Conservation (phyloP, 345 rosid genomes). For the Linum tenue region DNA sequence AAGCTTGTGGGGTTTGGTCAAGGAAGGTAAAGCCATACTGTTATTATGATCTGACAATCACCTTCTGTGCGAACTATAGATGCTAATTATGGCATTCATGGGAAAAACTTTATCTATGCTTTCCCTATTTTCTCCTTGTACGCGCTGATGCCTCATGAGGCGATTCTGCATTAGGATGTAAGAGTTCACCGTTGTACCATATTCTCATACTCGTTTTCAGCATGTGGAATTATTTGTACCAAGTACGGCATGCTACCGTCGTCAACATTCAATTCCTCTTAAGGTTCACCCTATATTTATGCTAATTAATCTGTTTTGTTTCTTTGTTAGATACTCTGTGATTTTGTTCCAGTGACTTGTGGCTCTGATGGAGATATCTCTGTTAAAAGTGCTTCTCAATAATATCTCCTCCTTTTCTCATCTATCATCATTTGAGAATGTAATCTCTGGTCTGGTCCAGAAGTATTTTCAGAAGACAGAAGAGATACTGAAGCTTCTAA, state of each 20-base stretch:
- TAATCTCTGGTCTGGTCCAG: slow-evolving; percentile 52
- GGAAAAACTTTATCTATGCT: too few relatives aligned
- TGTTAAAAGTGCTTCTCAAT: slow-evolving; percentile 51
- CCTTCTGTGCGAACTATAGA: neutral
- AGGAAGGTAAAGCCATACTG: neutral
- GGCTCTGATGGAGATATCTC: slow-evolving; percentile 74
- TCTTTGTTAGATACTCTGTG: neutral
- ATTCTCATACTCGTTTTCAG: neutral
- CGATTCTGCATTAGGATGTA: too few relatives aligned
- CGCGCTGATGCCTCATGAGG: too few relatives aligned
- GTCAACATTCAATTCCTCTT: neutral
- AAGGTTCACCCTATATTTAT: neutral
- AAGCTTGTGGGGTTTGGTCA: neutral
- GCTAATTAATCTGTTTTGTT: neutral
- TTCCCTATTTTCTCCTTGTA: neutral
- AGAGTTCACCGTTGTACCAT: neutral
- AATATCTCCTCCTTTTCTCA: slow-evolving; percentile 57
- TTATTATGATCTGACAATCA: neutral
- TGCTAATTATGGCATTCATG: neutral
- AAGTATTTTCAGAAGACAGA: slow-evolving; percentile 65
- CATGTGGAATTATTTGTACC: neutral
- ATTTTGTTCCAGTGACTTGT: slow-evolving; percentile 12
- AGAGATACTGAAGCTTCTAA: slow-evolving; percentile 65
- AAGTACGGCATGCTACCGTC: neutral
- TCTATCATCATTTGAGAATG: slow-evolving; percentile 47